These are phyloP conservation scores for Quercus variabilis DNA, from an alignment of 306 rosid genomes.

Conservation along the genomic window DNA sequence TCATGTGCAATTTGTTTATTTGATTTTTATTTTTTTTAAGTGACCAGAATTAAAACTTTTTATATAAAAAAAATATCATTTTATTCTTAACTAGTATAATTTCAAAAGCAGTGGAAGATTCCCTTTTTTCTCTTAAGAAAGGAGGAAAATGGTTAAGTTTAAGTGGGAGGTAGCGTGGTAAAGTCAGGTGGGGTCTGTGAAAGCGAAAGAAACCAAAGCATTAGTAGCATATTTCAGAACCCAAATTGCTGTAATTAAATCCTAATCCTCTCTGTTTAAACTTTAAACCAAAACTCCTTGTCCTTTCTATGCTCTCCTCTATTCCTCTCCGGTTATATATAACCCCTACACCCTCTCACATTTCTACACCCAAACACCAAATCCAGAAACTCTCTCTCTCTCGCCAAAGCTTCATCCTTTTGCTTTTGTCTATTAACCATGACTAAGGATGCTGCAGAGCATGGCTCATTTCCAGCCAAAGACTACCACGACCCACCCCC, in stretches of 20 bases:
- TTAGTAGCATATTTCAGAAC: not conserved
- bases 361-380: conserved; percentile 19
- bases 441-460: conserved; percentile 62
- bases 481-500: conserved; percentile 97
- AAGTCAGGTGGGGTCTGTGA: conserved; percentile 47
- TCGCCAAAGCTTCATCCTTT: not conserved
- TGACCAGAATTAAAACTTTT: no score
- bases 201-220: conserved; percentile 22
- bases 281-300: not conserved
- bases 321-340: conserved; percentile 36
- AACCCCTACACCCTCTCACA: conserved; percentile 22
- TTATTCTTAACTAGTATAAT: no score
- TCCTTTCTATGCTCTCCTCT: not conserved
- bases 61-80: no score
- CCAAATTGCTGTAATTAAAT: not conserved
- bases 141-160: not conserved
- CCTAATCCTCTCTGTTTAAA: not conserved
- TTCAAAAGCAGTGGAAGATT: no score
- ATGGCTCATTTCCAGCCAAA: conserved; percentile 62
- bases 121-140: no score
- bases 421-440: conserved; percentile 5
- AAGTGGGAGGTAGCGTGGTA: conserved; percentile 19
- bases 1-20: no score
- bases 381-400: conserved; percentile 7
- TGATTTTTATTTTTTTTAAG: no score